These are phyloP conservation scores for Esteya vermicola DNA, from an alignment of 2,329 filamentous ascomycete genomes.

Conservation along the genomic window DNA sequence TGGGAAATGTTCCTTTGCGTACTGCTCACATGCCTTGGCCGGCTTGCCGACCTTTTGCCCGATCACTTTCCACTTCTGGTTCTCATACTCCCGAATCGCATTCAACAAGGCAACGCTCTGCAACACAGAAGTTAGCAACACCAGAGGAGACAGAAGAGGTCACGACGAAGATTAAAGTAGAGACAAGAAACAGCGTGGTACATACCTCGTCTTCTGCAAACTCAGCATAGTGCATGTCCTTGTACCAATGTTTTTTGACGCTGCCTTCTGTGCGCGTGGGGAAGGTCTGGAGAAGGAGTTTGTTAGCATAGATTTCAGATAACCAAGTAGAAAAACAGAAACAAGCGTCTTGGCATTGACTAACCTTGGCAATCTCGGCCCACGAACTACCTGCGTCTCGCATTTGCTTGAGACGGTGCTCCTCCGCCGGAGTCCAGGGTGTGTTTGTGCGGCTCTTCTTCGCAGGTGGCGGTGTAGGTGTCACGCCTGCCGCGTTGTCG, in stretches of 20 bases:
- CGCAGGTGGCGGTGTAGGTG: constrained; percentile 36
- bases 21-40: constrained; percentile 69
- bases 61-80: constrained; percentile 97
- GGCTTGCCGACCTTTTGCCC: constrained; percentile 95
- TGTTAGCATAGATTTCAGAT: not conserved
- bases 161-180: not conserved
- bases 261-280: constrained; percentile 88
- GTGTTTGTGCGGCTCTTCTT: constrained; percentile 99
- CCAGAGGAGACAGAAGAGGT: too few species aligned
- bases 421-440: constrained; percentile 91
- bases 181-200: constrained; percentile 6
- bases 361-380: constrained; percentile 95
- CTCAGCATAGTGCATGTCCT: constrained; percentile 99
- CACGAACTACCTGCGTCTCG: constrained; percentile 85
- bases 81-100: constrained; percentile 97
- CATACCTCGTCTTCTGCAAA: constrained; percentile 92
- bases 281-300: constrained; percentile 55
- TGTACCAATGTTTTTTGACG: constrained; percentile 99
- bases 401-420: constrained; percentile 86
- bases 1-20: constrained; percentile 82
- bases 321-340: not conserved
- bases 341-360: constrained; percentile 9
- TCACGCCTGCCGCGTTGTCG: constrained; percentile 11
- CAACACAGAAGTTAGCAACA: not conserved
- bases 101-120: constrained; percentile 69